Percentiles rank a stretch among this genome's conserved stretches.
These are phyloP conservation scores for Aspergillus novoparasiticus DNA, from an alignment of 2,329 filamentous ascomycete species.

Conservation along the genomic window DNA sequence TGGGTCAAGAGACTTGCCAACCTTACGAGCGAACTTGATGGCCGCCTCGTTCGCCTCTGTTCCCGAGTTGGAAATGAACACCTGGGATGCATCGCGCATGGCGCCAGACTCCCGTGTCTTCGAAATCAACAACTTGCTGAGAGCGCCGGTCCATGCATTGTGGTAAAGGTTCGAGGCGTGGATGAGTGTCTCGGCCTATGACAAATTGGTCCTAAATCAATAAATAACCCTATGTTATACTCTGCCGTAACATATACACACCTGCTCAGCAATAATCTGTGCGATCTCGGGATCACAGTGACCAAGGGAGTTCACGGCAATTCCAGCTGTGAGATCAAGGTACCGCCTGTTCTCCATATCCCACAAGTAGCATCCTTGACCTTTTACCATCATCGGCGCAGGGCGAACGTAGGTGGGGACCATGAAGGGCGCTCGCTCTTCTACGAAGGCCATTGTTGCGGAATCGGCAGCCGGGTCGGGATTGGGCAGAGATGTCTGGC, in stretches of 20 bases:
- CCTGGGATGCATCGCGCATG: slow-evolving; percentile 77
- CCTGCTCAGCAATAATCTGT: slow-evolving; percentile 76
- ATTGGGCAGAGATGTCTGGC: slow-evolving; percentile 59
- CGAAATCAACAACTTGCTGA: slow-evolving; percentile 82
- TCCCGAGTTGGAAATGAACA: slow-evolving; percentile 95
- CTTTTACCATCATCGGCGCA: slow-evolving; percentile 84
- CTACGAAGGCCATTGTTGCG: slow-evolving; percentile 71
- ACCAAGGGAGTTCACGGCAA: slow-evolving; percentile 90
- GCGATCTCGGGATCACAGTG: slow-evolving; percentile 83
- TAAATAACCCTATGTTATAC: not conserved
- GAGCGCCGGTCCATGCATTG: slow-evolving; percentile 89
- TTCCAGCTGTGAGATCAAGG: slow-evolving; percentile 92
- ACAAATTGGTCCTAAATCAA: slow-evolving; percentile 9
- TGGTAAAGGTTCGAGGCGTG: slow-evolving; percentile 97
- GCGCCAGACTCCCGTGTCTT: slow-evolving; percentile 76
- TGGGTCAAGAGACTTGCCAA: slow-evolving; percentile 74
- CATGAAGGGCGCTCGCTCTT: slow-evolving; percentile 83
- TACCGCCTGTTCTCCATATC: slow-evolving; percentile 88
- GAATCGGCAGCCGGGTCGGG: slow-evolving; percentile 75
- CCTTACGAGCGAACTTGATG: slow-evolving; percentile 94
- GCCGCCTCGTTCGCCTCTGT: slow-evolving; percentile 97
- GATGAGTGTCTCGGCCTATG: slow-evolving; percentile 70
- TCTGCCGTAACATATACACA: slow-evolving; percentile 33
- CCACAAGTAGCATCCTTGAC: slow-evolving; percentile 84
- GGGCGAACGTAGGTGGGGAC: slow-evolving; percentile 93